Evolutionary conservation across 1,284 basidiomycete genomes (phyloP), one percentile per base, ranked within the genome.

Genomic region (Microbotryomycetes sp.): DNA sequence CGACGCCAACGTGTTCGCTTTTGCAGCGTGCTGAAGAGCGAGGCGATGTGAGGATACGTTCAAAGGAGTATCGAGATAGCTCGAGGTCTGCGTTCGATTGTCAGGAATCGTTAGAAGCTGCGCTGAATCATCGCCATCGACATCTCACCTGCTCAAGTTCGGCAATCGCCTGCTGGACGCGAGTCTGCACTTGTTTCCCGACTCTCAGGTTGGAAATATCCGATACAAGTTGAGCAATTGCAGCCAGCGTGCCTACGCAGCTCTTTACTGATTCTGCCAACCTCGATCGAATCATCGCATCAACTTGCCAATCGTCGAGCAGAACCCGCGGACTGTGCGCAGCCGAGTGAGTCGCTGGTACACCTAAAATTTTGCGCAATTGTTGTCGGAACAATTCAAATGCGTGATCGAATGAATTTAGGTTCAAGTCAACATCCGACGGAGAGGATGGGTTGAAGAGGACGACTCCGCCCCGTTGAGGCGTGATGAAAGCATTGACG

Each of bases 391-490:
- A 97, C 3, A 84, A 80, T 12, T 80, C 75, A 74, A 96, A 91
- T 6, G 84, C 75, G 9, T 79, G 74, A 46, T 79, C 75, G 6
- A 93, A 80, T 30, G 76, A 71, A 36, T 56, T 30, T 77, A 32
- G 4, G 28, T 73, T 32, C 69, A 62, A 67, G 73, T 71, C 60
- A 72, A 56, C 15, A 12, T 9, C 19, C 14, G 61, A 59, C 76
- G 28, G 6, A 78, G 56, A 12, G 6, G 58, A 25, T 6, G 83
- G 82, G 73, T 96, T 92, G 68, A 85, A 77, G 56, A 97, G 81
- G 58, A 88, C 82, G 52, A 98, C 88, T 16, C 91, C 87, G 47
- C 96, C 94, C 86, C 91, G 96, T 76, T 97, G 94, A 0, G 96
- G 94, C 1, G 96, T 81, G 26, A 97, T 81, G 80, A 97, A 98